Conservation (phyloP, 208 protist genomes). For the Endotrypanum monterogeii region DNA sequence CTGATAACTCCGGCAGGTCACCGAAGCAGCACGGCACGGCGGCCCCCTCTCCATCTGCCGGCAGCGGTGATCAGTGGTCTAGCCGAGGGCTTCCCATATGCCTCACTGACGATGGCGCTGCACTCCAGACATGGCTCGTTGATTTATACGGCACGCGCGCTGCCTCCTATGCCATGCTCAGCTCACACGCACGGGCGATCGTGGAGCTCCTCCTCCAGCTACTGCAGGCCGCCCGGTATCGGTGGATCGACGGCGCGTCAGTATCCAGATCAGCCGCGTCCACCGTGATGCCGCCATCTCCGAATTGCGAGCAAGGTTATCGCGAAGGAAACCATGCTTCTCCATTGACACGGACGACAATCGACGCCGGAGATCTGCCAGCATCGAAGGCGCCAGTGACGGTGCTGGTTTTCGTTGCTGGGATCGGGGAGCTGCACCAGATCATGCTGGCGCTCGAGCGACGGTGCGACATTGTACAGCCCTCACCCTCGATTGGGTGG, state of each 20-base stretch:
- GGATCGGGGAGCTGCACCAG: slow-evolving; percentile 69
- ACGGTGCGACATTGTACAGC: slow-evolving; percentile 32
- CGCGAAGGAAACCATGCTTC: not conserved
- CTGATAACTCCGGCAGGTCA: not conserved
- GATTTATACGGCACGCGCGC: slow-evolving; percentile 20
- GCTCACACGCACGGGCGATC: slow-evolving; percentile 30
- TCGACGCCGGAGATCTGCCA: not conserved
- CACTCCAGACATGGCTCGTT: slow-evolving; percentile 28
- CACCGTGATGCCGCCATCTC: not conserved
- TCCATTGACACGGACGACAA: not conserved
- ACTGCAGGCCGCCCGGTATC: slow-evolving; percentile 46
- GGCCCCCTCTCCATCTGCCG: not conserved
- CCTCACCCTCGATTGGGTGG: not conserved
- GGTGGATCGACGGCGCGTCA: slow-evolving; percentile 15
- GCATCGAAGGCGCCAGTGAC: slow-evolving; percentile 35
- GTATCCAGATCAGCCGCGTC: not conserved
- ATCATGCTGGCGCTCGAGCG: slow-evolving; percentile 59
- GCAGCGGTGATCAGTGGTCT: not conserved
- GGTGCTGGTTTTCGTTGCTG: slow-evolving; percentile 75
- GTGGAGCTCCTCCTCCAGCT: slow-evolving; percentile 54
- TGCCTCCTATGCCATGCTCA: slow-evolving; percentile 23
- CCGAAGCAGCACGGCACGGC: not conserved
- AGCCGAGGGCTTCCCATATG: slow-evolving; percentile 16
- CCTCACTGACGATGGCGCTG: slow-evolving; percentile 29
- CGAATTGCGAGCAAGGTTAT: not conserved